Conservation (phyloP, 805 yeast genomes). For the Wickerhamiella sergipiensis region DNA sequence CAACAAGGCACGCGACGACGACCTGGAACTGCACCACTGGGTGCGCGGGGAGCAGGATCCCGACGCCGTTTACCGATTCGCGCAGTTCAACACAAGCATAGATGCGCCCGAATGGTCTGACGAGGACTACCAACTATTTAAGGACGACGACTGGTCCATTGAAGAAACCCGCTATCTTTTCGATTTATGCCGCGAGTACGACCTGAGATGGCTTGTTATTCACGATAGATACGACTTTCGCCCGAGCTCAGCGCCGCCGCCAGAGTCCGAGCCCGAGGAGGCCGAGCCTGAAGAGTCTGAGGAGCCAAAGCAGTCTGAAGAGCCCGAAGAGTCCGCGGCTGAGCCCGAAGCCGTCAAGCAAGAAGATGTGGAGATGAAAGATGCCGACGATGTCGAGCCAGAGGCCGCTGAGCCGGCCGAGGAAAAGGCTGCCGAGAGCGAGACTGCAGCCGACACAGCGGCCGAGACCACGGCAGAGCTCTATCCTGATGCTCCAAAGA, state of each 20-base stretch:
- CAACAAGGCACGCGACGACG: conserved; percentile 39
- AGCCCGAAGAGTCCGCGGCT: too few relatives aligned
- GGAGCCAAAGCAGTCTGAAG: too few relatives aligned
- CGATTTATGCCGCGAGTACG: conserved; percentile 39
- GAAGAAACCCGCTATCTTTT: conserved; percentile 74
- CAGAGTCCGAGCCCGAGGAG: background rate
- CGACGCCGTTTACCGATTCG: conserved; percentile 46
- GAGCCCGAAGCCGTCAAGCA: too few relatives aligned
- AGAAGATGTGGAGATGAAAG: background rate
- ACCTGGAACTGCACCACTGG: conserved; percentile 66
- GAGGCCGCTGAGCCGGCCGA: background rate
- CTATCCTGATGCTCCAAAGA: background rate
- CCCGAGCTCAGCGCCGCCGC: background rate
- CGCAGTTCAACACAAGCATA: conserved; percentile 55
- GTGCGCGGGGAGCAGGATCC: conserved; percentile 52
- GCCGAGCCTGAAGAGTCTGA: background rate
- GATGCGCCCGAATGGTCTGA: conserved; percentile 56
- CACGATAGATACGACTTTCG: conserved; percentile 39
- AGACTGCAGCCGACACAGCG: too few relatives aligned
- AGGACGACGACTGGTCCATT: conserved; percentile 48
- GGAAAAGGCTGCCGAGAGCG: background rate
- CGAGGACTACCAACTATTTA: conserved; percentile 46
- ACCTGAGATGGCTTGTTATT: conserved; percentile 58
- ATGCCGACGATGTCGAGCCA: conserved; percentile 2
- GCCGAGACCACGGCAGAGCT: background rate